Base-by-base conservation (phyloP, 2,329 filamentous ascomycete species). In the Colletotrichum sidae region DNA sequence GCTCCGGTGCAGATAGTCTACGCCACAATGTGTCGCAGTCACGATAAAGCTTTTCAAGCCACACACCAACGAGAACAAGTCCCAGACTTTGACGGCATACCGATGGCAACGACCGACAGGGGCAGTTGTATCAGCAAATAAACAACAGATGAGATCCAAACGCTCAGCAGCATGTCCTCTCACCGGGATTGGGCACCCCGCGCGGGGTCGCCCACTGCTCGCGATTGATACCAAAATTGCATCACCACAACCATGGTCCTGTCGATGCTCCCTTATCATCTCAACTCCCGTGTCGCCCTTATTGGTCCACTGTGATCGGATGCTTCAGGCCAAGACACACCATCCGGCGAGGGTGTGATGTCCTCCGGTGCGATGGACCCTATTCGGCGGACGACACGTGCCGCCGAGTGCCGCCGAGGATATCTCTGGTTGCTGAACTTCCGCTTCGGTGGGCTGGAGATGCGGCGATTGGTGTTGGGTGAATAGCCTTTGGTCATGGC, bases 181-280 rank as follows among this genome's bases (percentile, higher is more conserved):
- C 7, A 12, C 38, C 11, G 10, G 50, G 55, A 54, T 64, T 60
- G 60, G 55, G 17, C 44, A 12, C 8, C 41, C 41, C 15, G 10
- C 55, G 55, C 60, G 55, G 55, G 60, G 47, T 42, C 12, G 8
- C 44, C 50, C 37, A 15, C 50, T 34, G 44, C 44, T 59, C 66
- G 62, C 51, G 54, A 61, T 61, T 54, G 38, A 34, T 55, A 9
- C 57, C 66, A 66, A 61, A 66, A 66, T 59, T 41, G 56, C 62
- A 65, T 17, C 66, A 62, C 50, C 53, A 39, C 37, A 15, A 38
- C 41, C 35, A 55, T 4, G 25, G 25, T 25, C 25, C 1, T 25
- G 25, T 46, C 60, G 17, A 39, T 56, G 44, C 47, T 56, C 54
- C 54, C n/a, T 50, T 41, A 41, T 41, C 38, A 13, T 41, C 38